These are phyloP conservation scores for Paramecium pentaurelia DNA, from an alignment of 73 alveolate genomes.

Conservation along the genomic window DNA sequence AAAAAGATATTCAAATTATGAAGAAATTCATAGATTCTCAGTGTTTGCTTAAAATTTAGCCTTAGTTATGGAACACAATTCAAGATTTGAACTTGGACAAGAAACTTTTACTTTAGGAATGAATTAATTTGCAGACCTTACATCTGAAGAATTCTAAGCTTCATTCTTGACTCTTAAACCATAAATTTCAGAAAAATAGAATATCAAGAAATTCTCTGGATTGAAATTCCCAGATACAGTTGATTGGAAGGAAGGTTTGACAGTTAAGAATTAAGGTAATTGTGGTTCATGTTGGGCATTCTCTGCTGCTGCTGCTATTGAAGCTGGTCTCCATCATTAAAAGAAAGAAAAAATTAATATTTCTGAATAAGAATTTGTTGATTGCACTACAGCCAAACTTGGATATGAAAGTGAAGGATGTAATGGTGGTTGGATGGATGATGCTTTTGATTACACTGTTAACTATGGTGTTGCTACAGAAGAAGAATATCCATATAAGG, in stretches of 20 bases:
- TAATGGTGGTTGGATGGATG: conserved; percentile 73
- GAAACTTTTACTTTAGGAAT: background rate
- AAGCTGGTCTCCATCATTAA: conserved; percentile 48
- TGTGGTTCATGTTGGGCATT: conserved; percentile 90
- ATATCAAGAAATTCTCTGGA: background rate
- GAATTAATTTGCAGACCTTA: conserved; percentile 60
- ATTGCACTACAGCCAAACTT: background rate
- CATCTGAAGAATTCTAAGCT: conserved; percentile 51
- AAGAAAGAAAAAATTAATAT: background rate
- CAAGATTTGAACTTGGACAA: conserved; percentile 41
- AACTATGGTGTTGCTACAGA: conserved; percentile 63
- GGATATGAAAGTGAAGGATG: conserved; percentile 77
- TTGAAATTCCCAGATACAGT: conserved; percentile 32
- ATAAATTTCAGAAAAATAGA: background rate
- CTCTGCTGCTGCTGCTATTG: conserved; percentile 69
- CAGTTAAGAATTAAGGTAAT: conserved; percentile 64
- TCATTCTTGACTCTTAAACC: background rate
- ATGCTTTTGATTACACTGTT: conserved; percentile 68
- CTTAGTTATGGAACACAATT: background rate
- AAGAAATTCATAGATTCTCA: background rate
- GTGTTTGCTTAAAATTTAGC: background rate
- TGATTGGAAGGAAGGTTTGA: conserved; percentile 71
- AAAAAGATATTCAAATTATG: background rate
- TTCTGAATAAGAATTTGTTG: conserved; percentile 69
- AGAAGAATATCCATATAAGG: conserved; percentile 79